Base-by-base conservation (phyloP, 257 asterid species). In the Ocimum tenuiflorum region DNA sequence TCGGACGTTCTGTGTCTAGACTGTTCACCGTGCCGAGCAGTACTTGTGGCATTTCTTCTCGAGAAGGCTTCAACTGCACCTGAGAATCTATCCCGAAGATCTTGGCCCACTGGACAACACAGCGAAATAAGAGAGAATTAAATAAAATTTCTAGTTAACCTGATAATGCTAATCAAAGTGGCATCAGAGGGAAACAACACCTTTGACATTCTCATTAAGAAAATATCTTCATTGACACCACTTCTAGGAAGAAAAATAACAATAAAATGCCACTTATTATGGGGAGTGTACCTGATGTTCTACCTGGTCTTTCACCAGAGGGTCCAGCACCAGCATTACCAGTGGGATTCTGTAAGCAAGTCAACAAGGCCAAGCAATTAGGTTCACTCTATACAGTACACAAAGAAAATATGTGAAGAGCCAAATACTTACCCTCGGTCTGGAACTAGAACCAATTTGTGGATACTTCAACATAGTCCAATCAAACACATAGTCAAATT, bases 401-500 rank as follows among this genome's bases (percentile, higher is more conserved):
- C 19, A 65, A n/a, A n/a, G n/a, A 19, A 70, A 60, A 71, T 29
- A 62, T 19, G 69, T 29, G 45, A 57, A 19, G 27, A 18, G 38
- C 62, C n/a, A 63, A 68, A 63, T 60, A 77, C 84, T 46, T 56
- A 85, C 98, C 81, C 95, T 82, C 27, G 86, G 76, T 84, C 91
- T 78, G 57, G 98, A 86, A 70, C 92, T 82, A 20, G 96, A 64
- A 68, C 95, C 95, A 57, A 89, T 85, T 80, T 87, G 98, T 69
- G 98, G 98, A 81, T 88, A 83, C 84, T 91, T 91, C 85, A 91
- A 65, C 74, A 88, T 83, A 11, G 98, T 91, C 96, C 98, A 91
- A 75, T 91, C 97, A 76, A 91, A 91, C 53, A 91, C 96, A 71
- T 86, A 91, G 75, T 91, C 98, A 73, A 91, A 89, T 73, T 91